Base-by-base conservation (phyloP, 2,329 filamentous ascomycete genomes). In the Fonsecaea pugnacius region DNA sequence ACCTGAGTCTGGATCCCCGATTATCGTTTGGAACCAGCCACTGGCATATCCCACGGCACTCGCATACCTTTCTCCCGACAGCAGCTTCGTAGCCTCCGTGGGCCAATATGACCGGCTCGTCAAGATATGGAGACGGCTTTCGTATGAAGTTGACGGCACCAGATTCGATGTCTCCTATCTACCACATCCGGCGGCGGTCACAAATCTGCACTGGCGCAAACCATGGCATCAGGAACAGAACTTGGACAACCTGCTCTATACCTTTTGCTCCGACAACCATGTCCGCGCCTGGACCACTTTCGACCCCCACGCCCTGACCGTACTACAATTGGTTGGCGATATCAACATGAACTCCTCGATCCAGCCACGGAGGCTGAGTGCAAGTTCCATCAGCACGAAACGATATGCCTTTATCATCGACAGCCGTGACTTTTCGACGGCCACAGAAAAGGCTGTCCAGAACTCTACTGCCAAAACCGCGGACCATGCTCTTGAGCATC, bases 91-190 rank as follows among this genome's bases (percentile, higher is more conserved):
- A 59, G 94, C 92, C 18, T 93, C 91, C 1, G 85, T 90, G 12
- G 90, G 92, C 48, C 81, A 83, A 56, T 87, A 91, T 73, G 95
- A 98, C 76, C 85, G 89, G 58, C 80, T 98, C 21, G 88, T 96
- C 70, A 98, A 99, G 78, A 85, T 98, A 71, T 99, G 96, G 95
- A 87, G 92, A 68, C 86, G 94, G 59, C 80, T 96, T 27, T 90
- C 90, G 8, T 97, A 94, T 74, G 92, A 92, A 14, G 85, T 87
- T 0, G 89, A 92, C 63, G 90, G 96, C 70, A 89, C 92, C 43
- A 85, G 90, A 62, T 98, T 98, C 77, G 94, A 98, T 72, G 89
- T 96, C 72, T 88, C 89, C 32, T 98, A 98, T 76, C 86, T 99
- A 1, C 83, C 88, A n/a, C 95, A 99, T 75, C 91, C 92, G 1